phyloP scores from a whole-genome alignment of 2,329 filamentous ascomycete species.

The Westerdykella aurantiaca region DNA sequence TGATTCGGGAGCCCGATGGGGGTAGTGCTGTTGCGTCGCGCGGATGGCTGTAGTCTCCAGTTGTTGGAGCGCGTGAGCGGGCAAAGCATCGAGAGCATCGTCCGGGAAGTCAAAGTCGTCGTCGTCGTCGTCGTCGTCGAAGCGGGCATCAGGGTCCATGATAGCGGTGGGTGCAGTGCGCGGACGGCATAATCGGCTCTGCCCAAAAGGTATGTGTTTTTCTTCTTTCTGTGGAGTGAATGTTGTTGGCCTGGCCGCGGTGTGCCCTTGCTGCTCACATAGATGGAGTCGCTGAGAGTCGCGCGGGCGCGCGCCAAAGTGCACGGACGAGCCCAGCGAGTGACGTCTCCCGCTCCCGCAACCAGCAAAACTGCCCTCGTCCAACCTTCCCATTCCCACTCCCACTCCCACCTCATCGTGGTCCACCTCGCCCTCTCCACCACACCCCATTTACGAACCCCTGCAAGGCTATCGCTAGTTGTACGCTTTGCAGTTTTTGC shows the following conservation, averaged over 20 bases:
- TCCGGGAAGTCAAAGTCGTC: conserved; percentile 44
- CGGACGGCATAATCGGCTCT: background rate
- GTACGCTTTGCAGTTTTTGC: too few species aligned
- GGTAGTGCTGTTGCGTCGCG: conserved; percentile 36
- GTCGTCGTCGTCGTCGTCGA: conserved; percentile 22
- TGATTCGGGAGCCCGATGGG: conserved; percentile 9
- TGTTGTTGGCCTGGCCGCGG: background rate
- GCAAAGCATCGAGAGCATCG: conserved; percentile 43
- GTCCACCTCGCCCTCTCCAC: too few species aligned
- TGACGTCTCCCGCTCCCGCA: background rate
- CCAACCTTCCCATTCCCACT: too few species aligned
- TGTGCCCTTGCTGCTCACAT: too few species aligned
- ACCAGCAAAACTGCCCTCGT: background rate
- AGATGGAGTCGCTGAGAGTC: background rate
- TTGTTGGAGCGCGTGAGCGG: conserved; percentile 41
- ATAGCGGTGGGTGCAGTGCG: conserved; percentile 14
- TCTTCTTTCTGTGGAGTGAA: background rate
- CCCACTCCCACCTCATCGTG: too few species aligned
- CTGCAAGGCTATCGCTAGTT: too few species aligned
- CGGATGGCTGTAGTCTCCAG: conserved; percentile 42
- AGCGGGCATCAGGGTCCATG: conserved; percentile 17
- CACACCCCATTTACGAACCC: too few species aligned
- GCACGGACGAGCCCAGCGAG: background rate
- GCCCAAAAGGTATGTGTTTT: background rate
- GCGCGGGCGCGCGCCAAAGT: background rate